Evolutionary conservation across 164 flowering plant genomes (phyloP).

Genomic region (Santalum album): DNA sequence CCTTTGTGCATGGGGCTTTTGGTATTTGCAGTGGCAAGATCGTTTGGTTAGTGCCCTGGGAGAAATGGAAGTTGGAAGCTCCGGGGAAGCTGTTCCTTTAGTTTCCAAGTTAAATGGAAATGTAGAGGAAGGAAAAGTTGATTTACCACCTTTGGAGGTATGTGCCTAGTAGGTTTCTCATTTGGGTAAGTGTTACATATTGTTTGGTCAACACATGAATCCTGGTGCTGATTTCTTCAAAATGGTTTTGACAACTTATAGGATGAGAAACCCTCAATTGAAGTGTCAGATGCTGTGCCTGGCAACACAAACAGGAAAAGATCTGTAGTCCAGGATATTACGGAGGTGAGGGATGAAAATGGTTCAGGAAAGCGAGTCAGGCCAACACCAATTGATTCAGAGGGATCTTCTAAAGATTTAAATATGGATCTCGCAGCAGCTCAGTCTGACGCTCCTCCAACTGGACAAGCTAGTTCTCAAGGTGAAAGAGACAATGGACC

Average conservation of each 20-base stretch:
- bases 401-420: conserved; percentile 26
- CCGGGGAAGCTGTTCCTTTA: conserved; percentile 26
- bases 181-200: neutral
- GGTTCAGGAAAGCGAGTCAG: conserved; percentile 59
- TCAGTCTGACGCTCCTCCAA: conserved; percentile 20
- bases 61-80: conserved; percentile 44
- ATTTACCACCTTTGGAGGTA: conserved; percentile 25
- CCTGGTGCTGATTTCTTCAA: no score
- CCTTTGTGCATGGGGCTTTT: neutral
- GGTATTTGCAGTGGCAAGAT: conserved; percentile 66
- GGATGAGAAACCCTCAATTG: conserved; percentile 43
- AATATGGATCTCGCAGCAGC: conserved; percentile 11
- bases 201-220: no score
- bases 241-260: conserved; percentile 18
- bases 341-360: conserved; percentile 28
- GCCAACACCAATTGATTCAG: conserved; percentile 27
- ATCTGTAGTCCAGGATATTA: conserved; percentile 24
- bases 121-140: conserved; percentile 20
- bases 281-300: conserved; percentile 21
- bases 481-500: conserved; percentile 51
- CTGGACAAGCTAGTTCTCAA: conserved; percentile 18
- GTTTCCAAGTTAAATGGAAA: conserved; percentile 34
- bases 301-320: conserved; percentile 50
- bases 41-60: conserved; percentile 63
- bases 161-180: neutral